Percentiles rank a stretch among this genome's conserved stretches.
These are phyloP conservation scores for Globomyces sp. DNA, from an alignment of 371 early-diverging fungal species.

Conservation along the genomic window DNA sequence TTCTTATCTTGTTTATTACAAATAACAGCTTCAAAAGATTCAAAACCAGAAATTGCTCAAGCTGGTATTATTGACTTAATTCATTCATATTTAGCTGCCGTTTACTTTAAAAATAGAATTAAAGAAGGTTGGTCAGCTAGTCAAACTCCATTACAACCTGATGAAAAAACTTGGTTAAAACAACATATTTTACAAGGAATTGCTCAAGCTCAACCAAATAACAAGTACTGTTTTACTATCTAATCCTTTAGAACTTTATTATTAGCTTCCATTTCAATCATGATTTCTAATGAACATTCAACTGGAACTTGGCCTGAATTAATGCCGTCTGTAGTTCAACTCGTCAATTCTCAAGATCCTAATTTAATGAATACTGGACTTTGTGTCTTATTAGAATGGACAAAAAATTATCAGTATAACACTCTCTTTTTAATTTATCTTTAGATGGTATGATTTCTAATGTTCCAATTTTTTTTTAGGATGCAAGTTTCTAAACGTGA, in stretches of 20 bases:
- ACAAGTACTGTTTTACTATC: slow-evolving; percentile 53
- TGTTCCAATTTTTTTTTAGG: slow-evolving; percentile 5
- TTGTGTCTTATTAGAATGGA: slow-evolving; percentile 71
- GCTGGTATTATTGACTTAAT: slow-evolving; percentile 2
- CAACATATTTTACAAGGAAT: slow-evolving; percentile 73
- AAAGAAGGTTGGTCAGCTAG: slow-evolving; percentile 65
- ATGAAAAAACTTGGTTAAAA: slow-evolving; percentile 69
- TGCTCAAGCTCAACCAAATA: slow-evolving; percentile 58
- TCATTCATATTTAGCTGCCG: slow-evolving; percentile 62
- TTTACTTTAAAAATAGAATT: slow-evolving; percentile 91
- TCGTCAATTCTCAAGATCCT: slow-evolving; percentile 63
- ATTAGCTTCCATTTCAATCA: background rate
- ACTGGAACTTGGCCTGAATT: slow-evolving; percentile 73
- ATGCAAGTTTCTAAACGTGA: slow-evolving; percentile 48
- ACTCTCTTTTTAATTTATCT: too few relatives aligned
- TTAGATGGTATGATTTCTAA: slow-evolving; percentile 39
- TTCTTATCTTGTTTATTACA: slow-evolving; percentile 71
- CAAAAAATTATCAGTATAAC: slow-evolving; percentile 66
- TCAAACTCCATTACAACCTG: slow-evolving; percentile 55
- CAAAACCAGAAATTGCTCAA: slow-evolving; percentile 5
- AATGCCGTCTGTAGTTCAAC: slow-evolving; percentile 58
- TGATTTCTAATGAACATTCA: slow-evolving; percentile 49
- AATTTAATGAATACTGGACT: slow-evolving; percentile 71
- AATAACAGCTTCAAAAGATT: slow-evolving; percentile 8
- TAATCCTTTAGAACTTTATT: background rate